Evolutionary conservation across 768 basidiomycete genomes (phyloP), one percentile per base, ranked within the genome.

Genomic region (Hysterangium stoloniferum): DNA sequence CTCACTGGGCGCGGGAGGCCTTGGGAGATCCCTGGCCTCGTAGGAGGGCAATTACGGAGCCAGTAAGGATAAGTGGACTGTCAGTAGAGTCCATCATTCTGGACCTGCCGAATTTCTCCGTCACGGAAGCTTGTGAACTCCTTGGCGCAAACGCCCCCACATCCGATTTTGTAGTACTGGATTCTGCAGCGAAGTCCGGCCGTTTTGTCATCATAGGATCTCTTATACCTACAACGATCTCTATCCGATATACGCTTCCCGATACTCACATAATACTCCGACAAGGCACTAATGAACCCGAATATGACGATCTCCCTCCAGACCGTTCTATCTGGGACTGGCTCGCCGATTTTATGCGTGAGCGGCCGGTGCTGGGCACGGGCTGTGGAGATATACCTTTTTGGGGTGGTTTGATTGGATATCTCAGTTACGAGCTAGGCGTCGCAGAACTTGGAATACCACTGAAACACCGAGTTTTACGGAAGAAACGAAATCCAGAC

Each of bases 391-490:
- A 79, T 8, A 62, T 80, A 37, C 88, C 87, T 0, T 91, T 91
- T 62, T 89, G 87, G 86, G 89, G 87, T 31, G 89, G 89, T 20
- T 68, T 91, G 12, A 64, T 90, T 20, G 89, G 89, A 7, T 79
- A 76, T 53, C 66, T 91, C 53, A 85, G 84, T 57, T 92, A 91
- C 59, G 89, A 90, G 62, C 70, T 89, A 15, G 89, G 87, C 11
- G 74, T 82, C 4, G 66, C 74, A 37, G 70, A 77, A 6, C 64
- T 88, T 22, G 62, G 68, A 19, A 67, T 82, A 44, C 65, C 71
- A 48, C 62, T 73, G 24, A 65, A 63, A 32, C 58, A 61, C 51
- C 61, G 52, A 27, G 11, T 31, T n/a, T 31, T 19, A 52, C 54
- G 42, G 34, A 51, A 31, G n/a, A 62, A 60, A 41, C 20, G 34